A percentile compares a stretch with the other conserved stretches of the same genome.
Evolutionary conservation across 495 filamentous ascomycete genomes (phyloP).

Genomic region (Penicillium herquei): DNA sequence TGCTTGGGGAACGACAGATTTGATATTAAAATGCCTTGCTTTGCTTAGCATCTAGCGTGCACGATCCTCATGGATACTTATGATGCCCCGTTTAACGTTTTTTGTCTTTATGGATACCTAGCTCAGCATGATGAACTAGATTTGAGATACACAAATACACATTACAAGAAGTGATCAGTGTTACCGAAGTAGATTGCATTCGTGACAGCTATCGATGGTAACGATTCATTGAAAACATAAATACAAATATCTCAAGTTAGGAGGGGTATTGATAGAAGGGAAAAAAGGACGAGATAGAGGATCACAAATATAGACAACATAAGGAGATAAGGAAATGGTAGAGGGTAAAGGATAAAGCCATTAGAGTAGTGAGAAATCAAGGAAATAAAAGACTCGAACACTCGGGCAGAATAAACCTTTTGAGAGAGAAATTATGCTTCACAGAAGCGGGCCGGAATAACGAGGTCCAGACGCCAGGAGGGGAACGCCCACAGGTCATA

Average conservation of each 20-base stretch:
- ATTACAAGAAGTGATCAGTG: neutral
- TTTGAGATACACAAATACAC: neutral
- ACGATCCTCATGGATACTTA: neutral
- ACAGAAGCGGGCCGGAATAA: slow-evolving; percentile 17
- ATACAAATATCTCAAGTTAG: slow-evolving; percentile 27
- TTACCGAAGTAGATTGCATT: slow-evolving; percentile 15
- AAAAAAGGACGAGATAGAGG: slow-evolving; percentile 16
- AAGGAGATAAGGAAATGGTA: slow-evolving; percentile 12
- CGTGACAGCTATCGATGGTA: slow-evolving; percentile 22
- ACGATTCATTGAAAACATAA: slow-evolving; percentile 33
- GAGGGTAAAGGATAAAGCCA: neutral
- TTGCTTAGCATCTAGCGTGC: neutral
- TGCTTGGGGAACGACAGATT: slow-evolving; percentile 42
- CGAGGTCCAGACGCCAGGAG: slow-evolving; percentile 4
- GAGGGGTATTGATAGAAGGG: slow-evolving; percentile 42
- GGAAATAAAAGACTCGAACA: neutral
- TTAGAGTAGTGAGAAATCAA: neutral
- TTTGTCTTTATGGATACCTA: neutral
- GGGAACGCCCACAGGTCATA: slow-evolving; percentile 2
- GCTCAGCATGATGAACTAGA: neutral
- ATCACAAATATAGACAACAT: slow-evolving; percentile 25
- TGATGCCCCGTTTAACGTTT: neutral
- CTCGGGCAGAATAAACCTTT: neutral
- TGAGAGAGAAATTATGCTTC: slow-evolving; percentile 14
- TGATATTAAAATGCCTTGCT: slow-evolving; percentile 9